Base-by-base conservation (phyloP, 345 rosid genomes). In the Lepidium sativum region DNA sequence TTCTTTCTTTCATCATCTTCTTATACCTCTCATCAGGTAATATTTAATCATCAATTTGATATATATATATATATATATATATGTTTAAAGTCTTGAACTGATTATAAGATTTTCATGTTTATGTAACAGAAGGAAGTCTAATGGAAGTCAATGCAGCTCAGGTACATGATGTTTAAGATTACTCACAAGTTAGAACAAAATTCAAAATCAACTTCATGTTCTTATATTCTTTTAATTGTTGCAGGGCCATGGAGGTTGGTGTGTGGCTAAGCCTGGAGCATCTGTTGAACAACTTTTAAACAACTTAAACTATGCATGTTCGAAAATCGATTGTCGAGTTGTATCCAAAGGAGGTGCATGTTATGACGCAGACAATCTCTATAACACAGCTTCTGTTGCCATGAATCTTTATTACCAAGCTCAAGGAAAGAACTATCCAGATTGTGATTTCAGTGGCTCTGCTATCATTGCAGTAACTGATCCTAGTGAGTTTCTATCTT, bases 401-500 rank as follows among this genome's bases (percentile, higher is more conserved):
- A 65, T 72, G 67, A 72, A 72, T 65, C 47, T 43, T 59, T 65
- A 72, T 49, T 72, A 57, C 39, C 76, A 72, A 58, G 39, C 41
- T 32, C 50, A 38, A 56, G 71, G 66, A 50, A 72, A 67, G 49
- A 40, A 56, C 1, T 8, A 2, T 18, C 4, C 10, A 21, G 27
- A 21, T 60, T 72, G 76, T 39, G 0, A 40, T 14, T 50, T 72
- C 25, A 9, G 9, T 2, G 45, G 37, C 21, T 32, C 75, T 45
- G 69, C 50, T 63, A 13, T 70, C 21, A 38, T 70, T 55, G 6
- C 29, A 63, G 2, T 20, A 16, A 47, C 31, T 47, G 64, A 70
- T 55, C 75, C 75, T 62, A 70, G 75, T 70, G 40, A 70, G 68
- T 61, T 61, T n/a, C n/a, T n/a, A n/a, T n/a, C n/a, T n/a, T n/a